Percentiles rank a stretch among this genome's conserved stretches.
Conservation (phyloP, 164 flowering plant species). For the Buxus sempervirens region DNA sequence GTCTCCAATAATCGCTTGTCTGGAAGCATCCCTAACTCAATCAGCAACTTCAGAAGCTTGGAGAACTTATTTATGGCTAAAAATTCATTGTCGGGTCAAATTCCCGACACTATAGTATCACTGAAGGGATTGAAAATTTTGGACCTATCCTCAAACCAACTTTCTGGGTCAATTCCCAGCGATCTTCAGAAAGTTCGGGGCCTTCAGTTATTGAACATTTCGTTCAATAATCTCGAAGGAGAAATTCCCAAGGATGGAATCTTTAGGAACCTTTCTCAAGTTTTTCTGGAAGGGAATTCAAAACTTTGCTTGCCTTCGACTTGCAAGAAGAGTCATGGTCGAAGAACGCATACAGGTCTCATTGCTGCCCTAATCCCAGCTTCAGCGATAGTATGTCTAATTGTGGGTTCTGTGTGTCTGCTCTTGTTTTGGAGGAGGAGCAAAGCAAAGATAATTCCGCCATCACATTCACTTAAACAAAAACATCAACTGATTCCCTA, state of each 20-base stretch:
- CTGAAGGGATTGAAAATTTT: conserved; percentile 33
- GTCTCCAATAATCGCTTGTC: conserved; percentile 32
- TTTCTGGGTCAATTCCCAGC: conserved; percentile 43
- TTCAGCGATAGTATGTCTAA: conserved; percentile 2
- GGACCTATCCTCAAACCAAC: conserved; percentile 49
- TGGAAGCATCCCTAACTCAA: conserved; percentile 29
- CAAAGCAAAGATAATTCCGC: background rate
- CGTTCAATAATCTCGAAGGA: conserved; percentile 47
- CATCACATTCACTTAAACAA: conserved; percentile 1
- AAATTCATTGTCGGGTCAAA: conserved; percentile 31
- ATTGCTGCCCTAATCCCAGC: background rate
- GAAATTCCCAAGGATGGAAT: conserved; percentile 35
- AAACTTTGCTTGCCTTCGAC: conserved; percentile 26
- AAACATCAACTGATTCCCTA: conserved; percentile 31
- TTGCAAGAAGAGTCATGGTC: background rate
- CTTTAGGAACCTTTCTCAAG: conserved; percentile 23
- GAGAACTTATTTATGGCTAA: conserved; percentile 24
- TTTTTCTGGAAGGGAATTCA: conserved; percentile 35
- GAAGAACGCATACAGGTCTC: background rate
- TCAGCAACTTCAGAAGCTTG: conserved; percentile 33
- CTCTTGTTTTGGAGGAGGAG: background rate
- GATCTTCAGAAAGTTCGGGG: conserved; percentile 17
- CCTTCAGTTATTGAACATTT: conserved; percentile 36
- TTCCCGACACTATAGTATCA: conserved; percentile 34
- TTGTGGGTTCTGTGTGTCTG: background rate